Conservation (phyloP, 1,284 basidiomycete species). For the Papiliotrema flavescens region DNA sequence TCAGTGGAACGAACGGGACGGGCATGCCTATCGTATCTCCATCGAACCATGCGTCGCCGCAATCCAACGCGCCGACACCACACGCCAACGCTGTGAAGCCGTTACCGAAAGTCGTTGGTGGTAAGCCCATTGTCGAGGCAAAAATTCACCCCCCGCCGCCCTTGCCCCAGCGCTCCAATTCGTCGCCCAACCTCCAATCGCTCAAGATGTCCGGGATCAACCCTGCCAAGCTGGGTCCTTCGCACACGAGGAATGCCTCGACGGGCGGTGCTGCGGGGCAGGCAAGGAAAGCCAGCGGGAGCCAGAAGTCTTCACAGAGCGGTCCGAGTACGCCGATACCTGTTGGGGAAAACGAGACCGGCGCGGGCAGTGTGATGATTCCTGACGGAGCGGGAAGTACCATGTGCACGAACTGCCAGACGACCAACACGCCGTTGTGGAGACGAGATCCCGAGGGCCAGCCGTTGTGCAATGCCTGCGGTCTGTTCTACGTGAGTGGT, state of each 20-base stretch:
- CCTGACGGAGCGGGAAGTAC: constrained; percentile 52
- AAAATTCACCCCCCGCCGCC: constrained; percentile 11
- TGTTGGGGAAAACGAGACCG: constrained; percentile 18
- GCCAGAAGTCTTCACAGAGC: constrained; percentile 5
- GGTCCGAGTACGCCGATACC: constrained; percentile 22
- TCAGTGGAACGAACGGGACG: constrained; percentile 1
- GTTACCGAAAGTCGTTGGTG: constrained; percentile 32
- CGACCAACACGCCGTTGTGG: constrained; percentile 94
- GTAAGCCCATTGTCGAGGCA: constrained; percentile 25
- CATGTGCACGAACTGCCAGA: constrained; percentile 89
- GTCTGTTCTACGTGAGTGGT: constrained; percentile 76
- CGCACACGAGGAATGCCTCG: constrained; percentile 16
- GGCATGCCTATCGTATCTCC: background rate
- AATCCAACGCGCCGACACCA: constrained; percentile 15
- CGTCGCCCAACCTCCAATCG: constrained; percentile 44
- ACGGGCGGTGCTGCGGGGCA: background rate
- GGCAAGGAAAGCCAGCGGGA: background rate
- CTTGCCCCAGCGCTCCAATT: constrained; percentile 37
- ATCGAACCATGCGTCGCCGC: constrained; percentile 21
- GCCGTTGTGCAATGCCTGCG: constrained; percentile 85
- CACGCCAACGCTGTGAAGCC: constrained; percentile 20
- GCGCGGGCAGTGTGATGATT: constrained; percentile 10
- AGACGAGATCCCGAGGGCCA: constrained; percentile 91
- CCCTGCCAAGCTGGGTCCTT: background rate
- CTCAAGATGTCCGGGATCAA: constrained; percentile 19